These are phyloP conservation scores for Trichosanthes cucumerina DNA, from an alignment of 306 rosid species.

Conservation along the genomic window DNA sequence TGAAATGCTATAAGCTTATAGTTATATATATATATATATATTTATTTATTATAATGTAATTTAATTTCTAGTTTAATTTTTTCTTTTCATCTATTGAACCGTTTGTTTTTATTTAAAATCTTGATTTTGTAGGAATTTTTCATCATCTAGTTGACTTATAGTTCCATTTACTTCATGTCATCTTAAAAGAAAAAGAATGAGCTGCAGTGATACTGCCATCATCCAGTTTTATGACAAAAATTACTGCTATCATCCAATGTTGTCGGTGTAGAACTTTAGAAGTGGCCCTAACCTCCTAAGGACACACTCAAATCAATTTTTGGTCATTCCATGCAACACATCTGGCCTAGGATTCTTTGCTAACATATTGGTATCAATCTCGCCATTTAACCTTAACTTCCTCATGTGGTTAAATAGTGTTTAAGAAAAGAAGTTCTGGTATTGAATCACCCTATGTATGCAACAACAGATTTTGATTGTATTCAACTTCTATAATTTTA, in stretches of 20 bases:
- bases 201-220: too few relatives aligned
- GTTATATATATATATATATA: too few relatives aligned
- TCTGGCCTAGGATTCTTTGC: neutral
- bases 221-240: too few relatives aligned
- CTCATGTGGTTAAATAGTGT: neutral
- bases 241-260: too few relatives aligned
- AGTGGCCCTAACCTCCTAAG: neutral
- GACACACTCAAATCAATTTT: neutral
- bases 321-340: neutral
- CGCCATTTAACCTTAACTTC: neutral
- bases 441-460: neutral
- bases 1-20: neutral
- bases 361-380: neutral
- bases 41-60: too few relatives aligned
- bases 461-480: neutral
- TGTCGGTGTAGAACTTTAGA: neutral
- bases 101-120: neutral
- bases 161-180: neutral
- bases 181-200: too few relatives aligned
- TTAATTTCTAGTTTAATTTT: neutral
- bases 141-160: neutral
- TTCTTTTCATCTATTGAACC: neutral
- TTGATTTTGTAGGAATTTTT: neutral
- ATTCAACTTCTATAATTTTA: neutral
- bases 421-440: neutral